A percentile compares a stretch with the other conserved stretches of the same genome.
phyloP scores from a whole-genome alignment of 805 yeast genomes.

The Limtongozyma cylindracea region DNA sequence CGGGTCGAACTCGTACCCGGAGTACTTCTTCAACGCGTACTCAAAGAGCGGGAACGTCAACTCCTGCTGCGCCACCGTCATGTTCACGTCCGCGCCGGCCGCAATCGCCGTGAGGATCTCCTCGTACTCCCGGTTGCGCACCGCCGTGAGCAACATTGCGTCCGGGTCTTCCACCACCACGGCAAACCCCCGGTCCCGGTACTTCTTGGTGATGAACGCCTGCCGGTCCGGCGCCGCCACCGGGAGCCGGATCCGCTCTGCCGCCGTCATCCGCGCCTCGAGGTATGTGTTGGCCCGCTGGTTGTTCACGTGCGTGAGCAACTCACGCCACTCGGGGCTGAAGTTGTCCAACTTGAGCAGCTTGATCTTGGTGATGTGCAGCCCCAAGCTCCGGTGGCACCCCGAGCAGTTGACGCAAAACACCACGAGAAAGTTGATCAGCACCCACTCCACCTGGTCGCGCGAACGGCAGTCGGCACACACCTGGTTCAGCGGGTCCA shows the following conservation, averaged over 20 bases:
- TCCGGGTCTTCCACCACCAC: conserved; percentile 4
- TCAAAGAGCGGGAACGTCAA: conserved; percentile 8
- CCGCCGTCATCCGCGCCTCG: conserved; percentile 14
- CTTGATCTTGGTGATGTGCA: conserved; percentile 55
- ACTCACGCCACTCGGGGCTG: conserved; percentile 27
- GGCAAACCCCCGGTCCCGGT: conserved; percentile 24
- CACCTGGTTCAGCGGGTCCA: conserved; percentile 15
- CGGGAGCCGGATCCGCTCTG: conserved; percentile 8
- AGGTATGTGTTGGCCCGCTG: conserved; percentile 27
- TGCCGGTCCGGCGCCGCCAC: conserved; percentile 22
- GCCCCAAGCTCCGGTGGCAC: conserved; percentile 67
- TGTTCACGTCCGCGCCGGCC: conserved; percentile 20
- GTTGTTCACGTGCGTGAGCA: conserved; percentile 30
- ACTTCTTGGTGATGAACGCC: conserved; percentile 40
- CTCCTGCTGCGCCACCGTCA: conserved; percentile 7
- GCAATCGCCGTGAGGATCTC: conserved; percentile 17
- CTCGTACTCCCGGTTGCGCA: conserved; percentile 20
- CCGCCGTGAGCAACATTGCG: conserved; percentile 20
- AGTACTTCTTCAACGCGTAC: conserved; percentile 24
- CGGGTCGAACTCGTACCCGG: conserved; percentile 2
- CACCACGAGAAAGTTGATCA: conserved; percentile 43
- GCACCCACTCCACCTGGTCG: conserved; percentile 65
- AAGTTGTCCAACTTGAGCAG: conserved; percentile 57
- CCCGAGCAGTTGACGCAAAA: conserved; percentile 76
- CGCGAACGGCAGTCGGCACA: conserved; percentile 66